A percentile compares a stretch with the other conserved stretches of the same genome.
Evolutionary conservation across 225 moss, liverwort and hornwort genomes (phyloP).

Genomic region (Physcomitrium patens): DNA sequence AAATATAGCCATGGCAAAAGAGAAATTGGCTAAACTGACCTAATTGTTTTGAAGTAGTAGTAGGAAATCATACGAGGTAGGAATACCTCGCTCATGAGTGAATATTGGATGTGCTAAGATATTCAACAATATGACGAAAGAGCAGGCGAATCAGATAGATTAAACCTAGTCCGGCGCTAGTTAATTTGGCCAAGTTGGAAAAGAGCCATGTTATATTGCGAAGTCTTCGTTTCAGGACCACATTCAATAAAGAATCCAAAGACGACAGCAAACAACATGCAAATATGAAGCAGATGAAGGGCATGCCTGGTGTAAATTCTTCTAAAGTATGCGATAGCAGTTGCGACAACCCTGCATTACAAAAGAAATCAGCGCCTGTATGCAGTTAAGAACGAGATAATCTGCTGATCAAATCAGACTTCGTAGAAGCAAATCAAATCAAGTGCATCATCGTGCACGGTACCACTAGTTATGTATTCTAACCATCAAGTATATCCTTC

Average conservation of each 20-base stretch:
- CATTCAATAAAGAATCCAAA: background rate
- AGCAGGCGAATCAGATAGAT: background rate
- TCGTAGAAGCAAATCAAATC: background rate
- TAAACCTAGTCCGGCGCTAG: background rate
- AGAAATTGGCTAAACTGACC: background rate
- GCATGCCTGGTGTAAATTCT: conserved; percentile 84
- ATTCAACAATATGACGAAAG: background rate
- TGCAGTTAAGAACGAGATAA: background rate
- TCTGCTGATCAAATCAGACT: conserved; percentile 14
- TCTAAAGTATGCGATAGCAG: conserved; percentile 97
- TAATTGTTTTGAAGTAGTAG: background rate
- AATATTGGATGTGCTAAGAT: background rate
- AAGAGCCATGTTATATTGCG: background rate
- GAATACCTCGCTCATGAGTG: background rate
- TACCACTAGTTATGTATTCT: background rate
- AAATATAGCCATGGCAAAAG: background rate
- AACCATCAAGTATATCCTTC: background rate
- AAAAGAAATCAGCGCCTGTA: conserved; percentile 22
- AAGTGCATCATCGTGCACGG: background rate
- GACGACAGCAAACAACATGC: background rate
- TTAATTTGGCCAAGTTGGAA: background rate
- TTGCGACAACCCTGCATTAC: conserved; percentile 86
- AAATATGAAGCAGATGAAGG: conserved; percentile 4
- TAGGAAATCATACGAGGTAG: background rate
- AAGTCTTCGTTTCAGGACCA: background rate